Evolutionary conservation across 768 basidiomycete species (phyloP).

Genomic region (Agaricus subrufescens): DNA sequence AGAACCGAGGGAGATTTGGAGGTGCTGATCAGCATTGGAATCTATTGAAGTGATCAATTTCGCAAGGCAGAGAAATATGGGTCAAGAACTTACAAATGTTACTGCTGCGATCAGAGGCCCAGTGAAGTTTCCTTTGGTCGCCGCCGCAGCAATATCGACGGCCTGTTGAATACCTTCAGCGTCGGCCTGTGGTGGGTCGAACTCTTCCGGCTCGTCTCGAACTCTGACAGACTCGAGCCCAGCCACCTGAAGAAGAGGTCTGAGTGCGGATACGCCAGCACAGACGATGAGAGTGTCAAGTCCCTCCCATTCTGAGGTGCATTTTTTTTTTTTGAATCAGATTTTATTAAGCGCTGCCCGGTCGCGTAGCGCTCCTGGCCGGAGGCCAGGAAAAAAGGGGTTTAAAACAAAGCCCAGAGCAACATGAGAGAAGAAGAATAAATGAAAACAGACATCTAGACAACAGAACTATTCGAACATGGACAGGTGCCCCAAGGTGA

Average conservation of each 20-base stretch:
- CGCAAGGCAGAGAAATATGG: not conserved
- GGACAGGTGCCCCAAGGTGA: too few relatives aligned
- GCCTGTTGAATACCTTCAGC: conserved; percentile 55
- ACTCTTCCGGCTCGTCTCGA: conserved; percentile 12
- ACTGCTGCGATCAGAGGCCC: conserved; percentile 69
- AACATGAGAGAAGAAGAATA: too few relatives aligned
- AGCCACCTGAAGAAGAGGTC: conserved; percentile 69
- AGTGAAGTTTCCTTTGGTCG: conserved; percentile 58
- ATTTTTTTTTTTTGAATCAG: too few relatives aligned
- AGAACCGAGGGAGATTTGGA: conserved; percentile 71
- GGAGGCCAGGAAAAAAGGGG: too few relatives aligned
- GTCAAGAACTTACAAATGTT: conserved; percentile 52
- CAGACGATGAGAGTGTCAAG: conserved; percentile 79
- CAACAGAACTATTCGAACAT: too few relatives aligned
- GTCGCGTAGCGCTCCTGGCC: too few relatives aligned
- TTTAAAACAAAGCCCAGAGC: too few relatives aligned
- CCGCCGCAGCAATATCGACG: conserved; percentile 51
- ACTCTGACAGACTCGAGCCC: conserved; percentile 36
- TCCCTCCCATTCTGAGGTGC: conserved; percentile 64
- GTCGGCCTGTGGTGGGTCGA: conserved; percentile 33
- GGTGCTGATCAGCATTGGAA: conserved; percentile 65
- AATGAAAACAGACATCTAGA: too few relatives aligned
- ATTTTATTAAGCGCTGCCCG: too few relatives aligned
- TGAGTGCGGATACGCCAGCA: conserved; percentile 81
- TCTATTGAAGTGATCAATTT: conserved; percentile 34